Conservation (phyloP, 139 green algal species). For the Coccomyxa sp. region DNA sequence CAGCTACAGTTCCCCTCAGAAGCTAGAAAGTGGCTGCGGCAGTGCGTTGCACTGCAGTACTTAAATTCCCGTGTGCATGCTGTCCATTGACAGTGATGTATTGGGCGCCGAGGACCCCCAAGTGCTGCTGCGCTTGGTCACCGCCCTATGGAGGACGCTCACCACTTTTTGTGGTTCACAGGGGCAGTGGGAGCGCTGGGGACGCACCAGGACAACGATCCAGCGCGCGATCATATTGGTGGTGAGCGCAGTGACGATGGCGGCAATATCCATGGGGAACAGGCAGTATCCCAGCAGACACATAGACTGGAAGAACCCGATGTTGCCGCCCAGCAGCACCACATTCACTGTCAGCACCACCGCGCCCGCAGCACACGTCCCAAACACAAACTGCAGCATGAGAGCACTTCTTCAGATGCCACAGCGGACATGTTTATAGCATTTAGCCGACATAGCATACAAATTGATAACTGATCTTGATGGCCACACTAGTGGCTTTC, state of each 20-base stretch:
- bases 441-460: background rate
- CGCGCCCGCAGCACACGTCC: slow-evolving; percentile 77
- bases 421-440: background rate
- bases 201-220: slow-evolving; percentile 27
- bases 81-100: no score
- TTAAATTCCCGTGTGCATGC: no score
- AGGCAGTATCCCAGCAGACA: slow-evolving; percentile 98
- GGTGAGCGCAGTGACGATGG: slow-evolving; percentile 62
- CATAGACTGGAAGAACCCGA: slow-evolving; percentile 95
- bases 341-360: slow-evolving; percentile 94
- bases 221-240: slow-evolving; percentile 25
- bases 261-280: slow-evolving; percentile 86
- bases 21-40: no score
- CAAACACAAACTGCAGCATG: slow-evolving; percentile 86
- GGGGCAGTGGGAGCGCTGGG: no score
- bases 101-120: no score
- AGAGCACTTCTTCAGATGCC: background rate
- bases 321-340: slow-evolving; percentile 91
- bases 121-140: no score
- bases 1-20: no score
- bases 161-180: no score
- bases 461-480: background rate
- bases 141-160: no score
- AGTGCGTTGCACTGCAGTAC: no score
- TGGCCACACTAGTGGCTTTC: no score